Evolutionary conservation across 352 stramenopile species (phyloP), one percentile per base, ranked within the genome.

Genomic region (Globisporangium sylvaticum): DNA sequence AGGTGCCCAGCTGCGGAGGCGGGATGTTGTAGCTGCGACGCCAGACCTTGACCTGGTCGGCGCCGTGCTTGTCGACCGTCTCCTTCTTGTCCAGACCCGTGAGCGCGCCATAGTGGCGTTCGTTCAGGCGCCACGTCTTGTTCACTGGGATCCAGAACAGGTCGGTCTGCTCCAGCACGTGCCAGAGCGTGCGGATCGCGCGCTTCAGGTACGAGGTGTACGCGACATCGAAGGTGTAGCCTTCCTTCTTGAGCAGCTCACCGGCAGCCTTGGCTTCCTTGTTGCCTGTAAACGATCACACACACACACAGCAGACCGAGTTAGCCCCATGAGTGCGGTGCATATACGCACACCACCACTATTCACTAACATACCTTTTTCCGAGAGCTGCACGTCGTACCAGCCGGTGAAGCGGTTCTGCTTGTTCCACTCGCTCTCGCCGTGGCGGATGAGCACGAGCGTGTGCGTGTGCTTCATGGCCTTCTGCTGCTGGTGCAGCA

Each of bases 21-120:
- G 97, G 97, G 69, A 99, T 97, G 83, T 99, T 96, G 84, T 99
- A 99, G 72, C 87, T 97, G 64, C 97, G 89, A 69, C 97, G 86
- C 97, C 97, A 99, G 69, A 98, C 79, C 62, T 97, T 89, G 58
- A 99, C 96, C 61, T 97, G 78, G 32, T 98, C 93, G 50, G 93
- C 82, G 57, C 97, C 97, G 83, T 99, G 94, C 83, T 99, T 98
- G 68, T 98, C 94, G 1, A 99, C 97, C 4, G 97, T 99, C 79
- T 99, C 89, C 79, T 99, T 90, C 86, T 99, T 99, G 86, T 99
- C 96, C 22, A 99, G 83, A 44, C 97, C 98, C 71, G 97, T 97
- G 55, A 99, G 84, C n/a, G 84, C 90, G 65, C 98, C 98, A 72
- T 99, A 99, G 83, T 99, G 96, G 68, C 97, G 87, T 81, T 99